Base-by-base conservation (phyloP, 345 rosid species). In the Lepidium africanum region DNA sequence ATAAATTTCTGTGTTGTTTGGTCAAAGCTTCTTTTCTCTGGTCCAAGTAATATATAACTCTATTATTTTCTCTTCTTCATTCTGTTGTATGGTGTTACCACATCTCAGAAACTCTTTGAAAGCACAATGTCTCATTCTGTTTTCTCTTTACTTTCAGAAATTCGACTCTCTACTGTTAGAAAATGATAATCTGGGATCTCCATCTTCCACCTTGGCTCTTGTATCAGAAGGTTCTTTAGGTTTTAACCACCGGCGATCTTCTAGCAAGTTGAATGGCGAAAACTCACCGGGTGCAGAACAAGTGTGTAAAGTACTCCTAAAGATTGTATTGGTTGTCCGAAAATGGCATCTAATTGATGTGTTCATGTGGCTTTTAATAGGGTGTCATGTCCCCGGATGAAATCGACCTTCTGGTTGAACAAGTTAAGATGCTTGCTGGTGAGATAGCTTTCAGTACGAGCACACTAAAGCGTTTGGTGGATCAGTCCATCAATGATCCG, bases 381-480 rank as follows among this genome's bases (percentile, higher is more conserved):
- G 92, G 83, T 51, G 83, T 74, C 77, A 77, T 91, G 79, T 76
- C 96, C 10, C 82, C 91, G 23, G 98, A 95, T 81, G 91, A 95
- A 86, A 89, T 87, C 80, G 99, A 95, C 65, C 99, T 95, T 76
- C 85, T 91, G 10, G 94, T 86, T 47, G 98, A 95, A 84, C 99
- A 95, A 81, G 98, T 91, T 47, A 95, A 95, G 81, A 89, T 95
- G 97, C 94, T 91, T 75, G 98, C 99, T 57, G 99, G 88, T 71
- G 99, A 95, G 80, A 84, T 95, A 74, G 99, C 98, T 35, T 89
- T 95, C 67, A 76, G 96, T 77, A 84, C 84, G 4, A 95, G 99
- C 80, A 91, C 97, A 50, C 83, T 95, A 66, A 95, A 95, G 81
- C 98, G 99, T 69, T 79, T 91, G 73, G 81, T 88, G 53, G 99